These are phyloP conservation scores for Penicillium sp. DNA, from an alignment of 2,329 filamentous ascomycete species.

Conservation along the genomic window DNA sequence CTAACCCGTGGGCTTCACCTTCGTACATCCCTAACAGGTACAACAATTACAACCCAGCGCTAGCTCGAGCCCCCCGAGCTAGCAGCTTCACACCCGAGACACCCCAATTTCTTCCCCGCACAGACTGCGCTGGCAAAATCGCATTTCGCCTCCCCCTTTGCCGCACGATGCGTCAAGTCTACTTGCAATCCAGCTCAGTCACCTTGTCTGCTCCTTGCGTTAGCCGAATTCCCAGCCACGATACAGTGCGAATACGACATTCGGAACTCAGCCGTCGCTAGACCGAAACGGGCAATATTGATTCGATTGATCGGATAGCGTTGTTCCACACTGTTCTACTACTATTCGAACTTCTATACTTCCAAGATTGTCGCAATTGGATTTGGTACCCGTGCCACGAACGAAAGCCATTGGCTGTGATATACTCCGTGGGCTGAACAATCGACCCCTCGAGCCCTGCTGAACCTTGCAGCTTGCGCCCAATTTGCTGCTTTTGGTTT, in stretches of 20 bases:
- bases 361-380: not conserved
- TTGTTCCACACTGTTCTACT: not conserved
- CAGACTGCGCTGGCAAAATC: constrained; percentile 18
- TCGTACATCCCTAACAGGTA: not conserved
- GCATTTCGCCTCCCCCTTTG: constrained; percentile 12
- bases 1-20: not conserved
- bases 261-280: not conserved
- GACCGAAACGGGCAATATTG: constrained; percentile 2
- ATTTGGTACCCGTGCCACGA: not conserved
- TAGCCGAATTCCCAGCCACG: constrained; percentile 11
- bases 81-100: constrained; percentile 2
- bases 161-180: constrained; percentile 32
- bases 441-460: not conserved
- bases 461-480: not conserved
- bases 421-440: not conserved
- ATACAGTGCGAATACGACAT: not conserved
- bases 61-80: not conserved
- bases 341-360: not conserved
- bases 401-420: not conserved
- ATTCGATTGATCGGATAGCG: constrained; percentile 11
- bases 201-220: constrained; percentile 17
- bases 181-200: constrained; percentile 13
- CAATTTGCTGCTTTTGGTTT: not conserved
- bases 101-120: constrained; percentile 5
- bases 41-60: not conserved